Conservation (phyloP, 192 early-diverging fungal genomes). For the Pilaira anomala region DNA sequence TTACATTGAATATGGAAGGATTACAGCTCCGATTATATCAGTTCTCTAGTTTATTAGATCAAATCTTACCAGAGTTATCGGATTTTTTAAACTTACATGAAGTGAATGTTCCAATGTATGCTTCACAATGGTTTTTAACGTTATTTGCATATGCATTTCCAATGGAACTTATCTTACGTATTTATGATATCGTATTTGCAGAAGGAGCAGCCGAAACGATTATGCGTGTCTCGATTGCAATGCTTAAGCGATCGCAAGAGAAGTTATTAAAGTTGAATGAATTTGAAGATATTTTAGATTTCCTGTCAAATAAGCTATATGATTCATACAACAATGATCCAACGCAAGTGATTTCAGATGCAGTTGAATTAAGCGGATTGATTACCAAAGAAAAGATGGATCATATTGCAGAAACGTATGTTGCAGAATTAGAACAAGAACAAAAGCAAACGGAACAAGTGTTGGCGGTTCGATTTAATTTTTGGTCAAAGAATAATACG, state of each 20-base stretch:
- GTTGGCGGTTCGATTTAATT: conserved; percentile 44
- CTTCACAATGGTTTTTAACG: conserved; percentile 94
- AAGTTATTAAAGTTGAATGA: conserved; percentile 52
- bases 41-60: conserved; percentile 73
- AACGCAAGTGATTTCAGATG: conserved; percentile 72
- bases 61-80: conserved; percentile 72
- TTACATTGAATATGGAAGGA: conserved; percentile 90
- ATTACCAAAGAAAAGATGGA: conserved; percentile 73
- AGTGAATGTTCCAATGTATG: conserved; percentile 85
- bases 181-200: conserved; percentile 88
- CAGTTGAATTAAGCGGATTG: conserved; percentile 60
- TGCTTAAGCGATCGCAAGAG: conserved; percentile 78
- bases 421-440: conserved; percentile 45
- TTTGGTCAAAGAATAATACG: conserved; percentile 23
- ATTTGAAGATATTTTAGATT: conserved; percentile 81
- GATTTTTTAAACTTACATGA: conserved; percentile 73
- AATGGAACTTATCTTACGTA: conserved; percentile 80
- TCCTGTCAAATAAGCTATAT: conserved; percentile 73
- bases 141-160: conserved; percentile 97
- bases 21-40: conserved; percentile 88
- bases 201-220: conserved; percentile 89
- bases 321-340: conserved; percentile 64
- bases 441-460: conserved; percentile 46
- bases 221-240: conserved; percentile 82
- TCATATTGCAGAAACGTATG: conserved; percentile 58